Base-by-base conservation (phyloP, 2,329 filamentous ascomycete genomes). In the Cordyceps cateniannulata region DNA sequence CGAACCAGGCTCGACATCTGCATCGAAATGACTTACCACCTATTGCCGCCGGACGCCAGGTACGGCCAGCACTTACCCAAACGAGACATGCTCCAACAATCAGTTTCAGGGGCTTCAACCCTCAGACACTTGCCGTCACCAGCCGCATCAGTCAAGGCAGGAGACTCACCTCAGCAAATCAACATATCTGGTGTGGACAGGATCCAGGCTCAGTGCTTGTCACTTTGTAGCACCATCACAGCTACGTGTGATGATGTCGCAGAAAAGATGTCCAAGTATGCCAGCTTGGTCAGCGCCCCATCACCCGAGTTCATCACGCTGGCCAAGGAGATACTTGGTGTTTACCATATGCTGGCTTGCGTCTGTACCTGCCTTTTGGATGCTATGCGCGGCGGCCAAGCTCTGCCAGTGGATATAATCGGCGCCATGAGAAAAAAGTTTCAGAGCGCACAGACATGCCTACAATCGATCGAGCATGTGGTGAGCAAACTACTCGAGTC, bases 361-460 rank as follows among this genome's bases (percentile, higher is more conserved):
- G 85, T 89, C 63, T 85, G 89, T 71, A 81, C 84, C 24, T 87
- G 87, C 5, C 77, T 90, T 58, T 72, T 74, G n/a, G 81, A 85
- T 66, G 80, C 77, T 49, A 71, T 76, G 76, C 78, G 45, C 78
- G 38, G 76, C 22, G 73, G 76, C 18, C 81, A 83, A 64, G 74
- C 77, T 18, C 78, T 89, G 20, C 84, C 86, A 0, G 66, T 73
- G 5, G 85, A 89, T 60, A 82, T 88, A 71, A 76, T 83, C 32
- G 73, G 78, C n/a, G 86, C 88, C 70, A 77, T 90, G 51, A 83
- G 84, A 66, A 81, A 81, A 70, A 86, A 86, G 66, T 85, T 89
- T 67, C 79, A 81, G 40, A 78, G 82, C 25, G 82, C 85, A 12
- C 79, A 65, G 77, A 79, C 85, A 88, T 67, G 88, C 22, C 45